phyloP scores from a whole-genome alignment of 352 stramenopile genomes.

The Phytophthora pluvialis region DNA sequence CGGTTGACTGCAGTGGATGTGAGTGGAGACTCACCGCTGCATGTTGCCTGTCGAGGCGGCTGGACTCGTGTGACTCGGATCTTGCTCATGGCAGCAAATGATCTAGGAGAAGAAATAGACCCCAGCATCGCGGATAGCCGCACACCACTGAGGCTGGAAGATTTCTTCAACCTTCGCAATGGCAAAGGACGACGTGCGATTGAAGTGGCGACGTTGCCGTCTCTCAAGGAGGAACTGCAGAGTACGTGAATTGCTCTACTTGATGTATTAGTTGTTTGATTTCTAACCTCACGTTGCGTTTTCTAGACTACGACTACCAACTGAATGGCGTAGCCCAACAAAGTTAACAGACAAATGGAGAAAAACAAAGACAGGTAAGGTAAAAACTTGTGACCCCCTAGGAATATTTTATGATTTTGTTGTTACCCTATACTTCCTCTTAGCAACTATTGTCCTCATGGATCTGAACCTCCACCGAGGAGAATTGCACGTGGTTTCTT shows the following conservation, averaged over 20 bases:
- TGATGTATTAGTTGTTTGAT: neutral
- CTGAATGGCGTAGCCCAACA: constrained; percentile 10
- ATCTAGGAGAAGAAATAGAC: constrained; percentile 15
- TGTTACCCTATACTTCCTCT: no score
- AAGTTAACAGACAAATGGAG: neutral
- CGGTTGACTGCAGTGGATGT: constrained; percentile 45
- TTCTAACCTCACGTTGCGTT: neutral
- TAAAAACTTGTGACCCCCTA: no score
- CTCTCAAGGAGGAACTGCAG: constrained; percentile 31
- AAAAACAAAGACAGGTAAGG: constrained; percentile 9
- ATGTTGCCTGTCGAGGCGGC: constrained; percentile 55
- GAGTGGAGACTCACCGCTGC: constrained; percentile 57
- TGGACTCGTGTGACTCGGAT: constrained; percentile 49
- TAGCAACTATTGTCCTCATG: no score
- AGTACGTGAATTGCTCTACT: constrained; percentile 16
- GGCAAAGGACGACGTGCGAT: constrained; percentile 51
- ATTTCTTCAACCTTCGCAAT: constrained; percentile 60
- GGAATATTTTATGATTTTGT: no score
- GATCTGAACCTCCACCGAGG: no score
- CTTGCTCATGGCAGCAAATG: constrained; percentile 45
- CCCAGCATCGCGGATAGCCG: neutral
- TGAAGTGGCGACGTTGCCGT: constrained; percentile 52
- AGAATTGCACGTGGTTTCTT: neutral
- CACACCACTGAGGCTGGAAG: constrained; percentile 10
- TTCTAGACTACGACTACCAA: constrained; percentile 22